Percentiles rank a stretch among this genome's conserved stretches.
phyloP scores from a whole-genome alignment of 768 basidiomycete genomes.

The Lepiota subincarnata region DNA sequence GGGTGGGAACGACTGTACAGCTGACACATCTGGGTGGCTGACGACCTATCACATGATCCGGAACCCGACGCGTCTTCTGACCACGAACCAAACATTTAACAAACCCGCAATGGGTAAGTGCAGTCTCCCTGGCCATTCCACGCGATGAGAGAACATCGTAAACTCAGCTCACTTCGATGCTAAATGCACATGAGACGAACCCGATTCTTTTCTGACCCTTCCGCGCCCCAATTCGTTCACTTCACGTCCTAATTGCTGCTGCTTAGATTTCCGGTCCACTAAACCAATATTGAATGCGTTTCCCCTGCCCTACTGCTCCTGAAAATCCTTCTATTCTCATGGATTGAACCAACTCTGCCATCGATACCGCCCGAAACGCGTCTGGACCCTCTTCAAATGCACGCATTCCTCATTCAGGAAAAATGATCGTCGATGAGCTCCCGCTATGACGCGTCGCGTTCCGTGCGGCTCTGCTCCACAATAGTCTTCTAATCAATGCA shows the following conservation, averaged over 20 bases:
- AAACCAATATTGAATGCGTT: no score
- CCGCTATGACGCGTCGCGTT: no score
- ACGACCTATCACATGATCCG: constrained; percentile 21
- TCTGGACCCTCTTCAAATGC: no score
- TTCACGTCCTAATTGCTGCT: neutral
- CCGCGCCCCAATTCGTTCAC: neutral
- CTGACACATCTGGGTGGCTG: constrained; percentile 30
- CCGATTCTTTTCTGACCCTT: constrained; percentile 37
- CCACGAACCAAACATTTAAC: neutral
- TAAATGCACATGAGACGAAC: constrained; percentile 50
- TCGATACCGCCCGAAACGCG: no score
- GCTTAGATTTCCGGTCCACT: no score
- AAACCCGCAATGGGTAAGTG: constrained; percentile 6
- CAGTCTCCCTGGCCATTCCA: neutral
- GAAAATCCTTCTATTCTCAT: no score
- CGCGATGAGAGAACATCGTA: constrained; percentile 24
- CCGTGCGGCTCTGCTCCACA: no score
- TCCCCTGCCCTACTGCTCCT: no score
- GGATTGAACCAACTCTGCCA: no score
- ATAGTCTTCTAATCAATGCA: no score
- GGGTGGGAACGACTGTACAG: constrained; percentile 30
- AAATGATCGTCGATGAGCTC: no score
- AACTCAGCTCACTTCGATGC: constrained; percentile 71
- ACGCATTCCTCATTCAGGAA: no score
- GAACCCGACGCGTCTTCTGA: constrained; percentile 4